phyloP scores from a whole-genome alignment of 225 moss, liverwort and hornwort genomes.

The Straminergon stramineum region DNA sequence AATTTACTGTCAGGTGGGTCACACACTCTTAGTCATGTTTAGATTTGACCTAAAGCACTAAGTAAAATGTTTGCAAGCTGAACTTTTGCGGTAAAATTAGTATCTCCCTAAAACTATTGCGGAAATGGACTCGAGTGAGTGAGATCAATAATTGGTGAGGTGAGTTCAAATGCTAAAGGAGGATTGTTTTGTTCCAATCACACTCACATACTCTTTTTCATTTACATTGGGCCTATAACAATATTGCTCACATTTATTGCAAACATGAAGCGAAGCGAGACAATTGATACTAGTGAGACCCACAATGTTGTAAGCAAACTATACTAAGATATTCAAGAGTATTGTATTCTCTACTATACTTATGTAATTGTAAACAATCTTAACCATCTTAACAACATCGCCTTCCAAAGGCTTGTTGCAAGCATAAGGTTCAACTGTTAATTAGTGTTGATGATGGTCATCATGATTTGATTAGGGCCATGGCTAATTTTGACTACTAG shows the following conservation, averaged over 20 bases:
- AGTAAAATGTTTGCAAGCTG: background rate
- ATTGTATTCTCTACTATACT: background rate
- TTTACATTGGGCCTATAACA: background rate
- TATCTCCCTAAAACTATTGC: background rate
- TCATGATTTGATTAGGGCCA: background rate
- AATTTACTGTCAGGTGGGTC: background rate
- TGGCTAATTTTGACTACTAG: background rate
- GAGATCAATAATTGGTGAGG: background rate
- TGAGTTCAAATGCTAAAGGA: background rate
- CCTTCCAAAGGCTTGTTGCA: background rate
- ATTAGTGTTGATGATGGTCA: background rate
- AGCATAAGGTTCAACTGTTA: background rate
- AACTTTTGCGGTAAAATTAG: background rate
- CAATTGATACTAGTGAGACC: background rate
- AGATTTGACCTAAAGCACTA: background rate
- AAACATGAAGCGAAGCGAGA: background rate
- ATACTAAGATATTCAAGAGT: background rate
- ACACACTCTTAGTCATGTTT: background rate
- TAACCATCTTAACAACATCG: background rate
- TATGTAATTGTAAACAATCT: background rate
- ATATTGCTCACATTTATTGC: background rate
- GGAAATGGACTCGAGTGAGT: background rate
- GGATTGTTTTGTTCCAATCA: background rate
- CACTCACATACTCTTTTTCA: background rate
- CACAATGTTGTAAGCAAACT: background rate